Base-by-base conservation (phyloP, 1,284 basidiomycete species). In the Cryptococcus jaspeensis region DNA sequence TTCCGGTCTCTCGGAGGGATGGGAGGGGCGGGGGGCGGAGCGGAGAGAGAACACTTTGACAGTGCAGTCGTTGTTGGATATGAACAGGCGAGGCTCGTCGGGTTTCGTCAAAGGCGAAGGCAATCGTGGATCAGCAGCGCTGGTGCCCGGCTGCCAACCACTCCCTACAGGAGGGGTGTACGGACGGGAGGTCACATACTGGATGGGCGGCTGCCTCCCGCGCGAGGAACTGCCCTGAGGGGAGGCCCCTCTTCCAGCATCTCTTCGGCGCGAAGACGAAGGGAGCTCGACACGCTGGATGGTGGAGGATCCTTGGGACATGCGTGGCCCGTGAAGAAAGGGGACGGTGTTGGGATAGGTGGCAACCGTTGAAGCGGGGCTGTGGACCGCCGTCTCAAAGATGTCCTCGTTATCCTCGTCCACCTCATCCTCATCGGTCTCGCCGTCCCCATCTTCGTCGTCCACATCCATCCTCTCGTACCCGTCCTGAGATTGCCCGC, bases 271-370 rank as follows among this genome's bases (percentile, higher is more conserved):
- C 9, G 28, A 32, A 9, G 28, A 32, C 28, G 9, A 32, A 32
- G 28, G 28, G 28, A 32, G 28, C 28, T 32, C 28, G 28, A 32
- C 28, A 32, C 28, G 28, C 47, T 11, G 53, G 50, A 28, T 52
- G 43, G 37, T 59, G 53, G 12, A 67, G 67, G 20, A 73, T 69
- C 40, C 70, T 60, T 1, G 65, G 69, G 1, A 69, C 61, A 32
- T 32, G 28, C 28, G 28, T 5, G 28, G 28, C 28, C 28, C 28
- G 55, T 72, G 70, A 0, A 63, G 59, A 49, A 72, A 71, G 2
- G 75, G 72, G 1, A 78, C 63, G 16, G 73, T 72, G 57, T 78
- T 78, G 35, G 76, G 76, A 53, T 72, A 78, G 7, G 76, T 78
- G 1, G 74, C 74, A 5, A 73, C 66, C 16, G 63, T 62, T 3